These are phyloP conservation scores for Massarina eburnea DNA, from an alignment of 2,329 filamentous ascomycete species.

Conservation along the genomic window DNA sequence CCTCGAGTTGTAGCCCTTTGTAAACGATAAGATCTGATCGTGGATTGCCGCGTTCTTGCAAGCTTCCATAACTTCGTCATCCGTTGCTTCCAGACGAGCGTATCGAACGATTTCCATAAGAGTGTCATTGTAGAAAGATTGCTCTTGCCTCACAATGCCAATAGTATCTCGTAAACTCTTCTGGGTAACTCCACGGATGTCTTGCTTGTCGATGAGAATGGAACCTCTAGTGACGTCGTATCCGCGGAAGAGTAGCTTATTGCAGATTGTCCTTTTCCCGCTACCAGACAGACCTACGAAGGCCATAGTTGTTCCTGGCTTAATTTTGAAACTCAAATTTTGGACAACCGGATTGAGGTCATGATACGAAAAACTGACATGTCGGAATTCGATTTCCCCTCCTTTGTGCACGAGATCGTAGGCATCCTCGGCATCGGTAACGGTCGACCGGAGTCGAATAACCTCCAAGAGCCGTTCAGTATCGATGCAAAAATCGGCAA, in stretches of 20 bases:
- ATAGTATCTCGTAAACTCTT: constrained; percentile 58
- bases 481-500: constrained; percentile 58
- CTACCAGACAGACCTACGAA: constrained; percentile 61
- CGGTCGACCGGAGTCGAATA: constrained; percentile 55
- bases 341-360: constrained; percentile 33
- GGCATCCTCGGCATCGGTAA: constrained; percentile 43
- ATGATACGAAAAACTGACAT: constrained; percentile 57
- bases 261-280: constrained; percentile 58
- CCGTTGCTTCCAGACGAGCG: constrained; percentile 57
- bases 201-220: constrained; percentile 58
- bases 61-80: constrained; percentile 59
- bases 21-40: constrained; percentile 60
- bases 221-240: constrained; percentile 56
- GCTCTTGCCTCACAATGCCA: constrained; percentile 64
- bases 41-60: constrained; percentile 63
- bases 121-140: constrained; percentile 61
- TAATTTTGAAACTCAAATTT: constrained; percentile 51
- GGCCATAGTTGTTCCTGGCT: constrained; percentile 56
- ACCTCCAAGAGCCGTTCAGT: constrained; percentile 60
- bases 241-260: constrained; percentile 60
- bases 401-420: constrained; percentile 43
- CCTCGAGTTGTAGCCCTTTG: constrained; percentile 32
- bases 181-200: constrained; percentile 59
- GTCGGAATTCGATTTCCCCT: constrained; percentile 53
- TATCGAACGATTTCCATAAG: constrained; percentile 65